Percentiles rank a stretch among this genome's conserved stretches.
Evolutionary conservation across 441 rosid genomes (phyloP).

Genomic region (Manihot esculenta): DNA sequence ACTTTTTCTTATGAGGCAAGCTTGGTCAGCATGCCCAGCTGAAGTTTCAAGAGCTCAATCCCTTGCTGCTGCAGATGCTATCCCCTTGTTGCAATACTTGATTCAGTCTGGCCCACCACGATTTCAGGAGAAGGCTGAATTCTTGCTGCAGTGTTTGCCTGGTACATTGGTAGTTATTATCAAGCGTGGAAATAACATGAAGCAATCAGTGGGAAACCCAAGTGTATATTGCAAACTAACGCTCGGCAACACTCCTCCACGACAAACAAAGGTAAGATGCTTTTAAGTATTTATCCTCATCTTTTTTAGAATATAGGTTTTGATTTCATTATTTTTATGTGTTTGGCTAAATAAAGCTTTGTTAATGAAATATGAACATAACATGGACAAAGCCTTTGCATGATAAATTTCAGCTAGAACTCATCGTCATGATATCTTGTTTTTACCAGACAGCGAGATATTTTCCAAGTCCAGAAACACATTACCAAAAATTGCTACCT

Average conservation of each 20-base stretch:
- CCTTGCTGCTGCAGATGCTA: constrained; percentile 98
- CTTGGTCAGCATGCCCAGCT: constrained; percentile 99
- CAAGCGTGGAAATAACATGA: constrained; percentile 98
- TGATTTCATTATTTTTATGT: background rate
- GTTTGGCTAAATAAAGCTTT: background rate
- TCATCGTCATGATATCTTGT: background rate
- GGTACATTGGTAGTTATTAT: constrained; percentile 94
- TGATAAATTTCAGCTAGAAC: background rate
- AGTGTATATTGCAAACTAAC: constrained; percentile 94
- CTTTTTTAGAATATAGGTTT: background rate
- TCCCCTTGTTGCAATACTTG: constrained; percentile 92
- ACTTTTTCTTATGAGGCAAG: constrained; percentile 96
- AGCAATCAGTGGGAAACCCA: constrained; percentile 98
- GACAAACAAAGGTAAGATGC: constrained; percentile 77
- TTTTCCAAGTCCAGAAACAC: background rate
- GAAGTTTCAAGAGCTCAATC: constrained; percentile 98
- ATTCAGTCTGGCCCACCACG: constrained; percentile 99
- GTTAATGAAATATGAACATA: too few species aligned
- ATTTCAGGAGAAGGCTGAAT: constrained; percentile 99
- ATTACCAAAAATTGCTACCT: background rate
- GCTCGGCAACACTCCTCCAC: constrained; percentile 84
- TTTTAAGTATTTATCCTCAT: constrained; percentile 9
- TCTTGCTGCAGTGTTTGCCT: constrained; percentile 95
- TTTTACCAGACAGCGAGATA: background rate
- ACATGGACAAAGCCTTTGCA: background rate